Base-by-base conservation (phyloP, 352 stramenopile genomes). In the Pythium brachiatum region DNA sequence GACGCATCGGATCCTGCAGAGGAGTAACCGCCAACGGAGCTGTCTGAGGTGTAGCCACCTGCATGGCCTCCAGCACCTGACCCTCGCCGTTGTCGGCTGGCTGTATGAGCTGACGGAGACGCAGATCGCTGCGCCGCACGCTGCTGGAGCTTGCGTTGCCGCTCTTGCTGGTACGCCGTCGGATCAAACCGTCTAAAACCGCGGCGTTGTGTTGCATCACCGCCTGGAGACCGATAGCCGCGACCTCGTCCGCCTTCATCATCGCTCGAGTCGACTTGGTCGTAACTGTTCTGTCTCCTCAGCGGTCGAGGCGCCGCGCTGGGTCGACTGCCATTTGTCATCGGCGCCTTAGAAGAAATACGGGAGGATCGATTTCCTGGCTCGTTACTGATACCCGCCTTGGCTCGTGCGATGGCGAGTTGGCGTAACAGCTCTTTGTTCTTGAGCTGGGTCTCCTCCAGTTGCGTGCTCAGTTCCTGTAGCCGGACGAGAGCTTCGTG, bases 81-180 rank as follows among this genome's bases (percentile, higher is more conserved):
- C 13, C 25, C 21, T 21, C 21, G 55, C 7, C 62, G 51, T 26
- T 27, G 29, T 0, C 50, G 54, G 13, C 21, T 44, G 5, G 41
- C 16, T 16, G 56, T 39, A 5, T 21, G 29, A 11, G 50, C 31
- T 2, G 64, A 67, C 13, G 66, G 72, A 6, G 81, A 85, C 3
- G 68, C 62, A 6, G 77, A 76, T 20, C 74, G 75, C 29, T 64
- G 61, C 41, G 72, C 64, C 0, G 58, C 13, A 7, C 56, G 54
- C 13, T 68, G 53, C 7, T 72, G 77, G 50, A 81, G 57, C 53
- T 87, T 88, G 3, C 72, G 81, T 41, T 90, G 72, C 16, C 79
- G 80, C 50, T 94, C 81, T 52, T 80, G 72, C 61, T 94, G 83
- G 69, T 94, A 94, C 13, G 85, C 85, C 11, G 85, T 94, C 8